Evolutionary conservation across 306 rosid species (phyloP), one percentile per base, ranked within the genome.

Genomic region (Calophaca sinica): DNA sequence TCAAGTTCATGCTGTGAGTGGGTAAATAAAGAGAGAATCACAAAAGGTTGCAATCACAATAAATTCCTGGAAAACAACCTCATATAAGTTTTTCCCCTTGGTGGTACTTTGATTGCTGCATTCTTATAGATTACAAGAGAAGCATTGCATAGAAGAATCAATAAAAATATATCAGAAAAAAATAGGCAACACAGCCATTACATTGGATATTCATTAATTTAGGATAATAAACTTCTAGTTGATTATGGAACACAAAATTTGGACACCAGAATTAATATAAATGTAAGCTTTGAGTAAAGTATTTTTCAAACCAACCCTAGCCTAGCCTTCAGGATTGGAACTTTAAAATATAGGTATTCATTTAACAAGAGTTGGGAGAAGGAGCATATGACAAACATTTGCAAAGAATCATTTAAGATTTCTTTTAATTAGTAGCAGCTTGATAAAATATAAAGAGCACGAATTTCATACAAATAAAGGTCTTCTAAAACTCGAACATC

Each of bases 11-110:
- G 41, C 41, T 8, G 33, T 3, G 46, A 54, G 31, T 11, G 12
- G 2, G 14, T 13, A 49, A 11, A 67, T 48, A 46, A 54, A 76
- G 31, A 59, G 79, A 13, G 6, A 4, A 74, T 13, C 52, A 36
- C 48, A 48, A 77, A 77, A 52, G 8, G 72, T 39, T 51, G n/a
- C 46, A 45, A 57, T 39, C 15, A 58, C 42, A 58, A 48, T 73
- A 36, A 52, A 26, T 70, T 31, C 14, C 5, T 6, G 32, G 46
- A 51, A 4, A 62, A 41, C 51, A 78, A 58, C 35, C 41, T 36
- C 39, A 60, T 61, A 77, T 70, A 52, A 69, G 32, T 5, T 28
- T 42, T 68, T 33, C 5, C 35, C 14, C 33, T 62, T 39, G 38
- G 1, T 3, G 38, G 28, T 70, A 62, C 49, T 76, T 49, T 14